Conservation (phyloP, 2,329 filamentous ascomycete genomes). For the Coleophoma crateriformis region DNA sequence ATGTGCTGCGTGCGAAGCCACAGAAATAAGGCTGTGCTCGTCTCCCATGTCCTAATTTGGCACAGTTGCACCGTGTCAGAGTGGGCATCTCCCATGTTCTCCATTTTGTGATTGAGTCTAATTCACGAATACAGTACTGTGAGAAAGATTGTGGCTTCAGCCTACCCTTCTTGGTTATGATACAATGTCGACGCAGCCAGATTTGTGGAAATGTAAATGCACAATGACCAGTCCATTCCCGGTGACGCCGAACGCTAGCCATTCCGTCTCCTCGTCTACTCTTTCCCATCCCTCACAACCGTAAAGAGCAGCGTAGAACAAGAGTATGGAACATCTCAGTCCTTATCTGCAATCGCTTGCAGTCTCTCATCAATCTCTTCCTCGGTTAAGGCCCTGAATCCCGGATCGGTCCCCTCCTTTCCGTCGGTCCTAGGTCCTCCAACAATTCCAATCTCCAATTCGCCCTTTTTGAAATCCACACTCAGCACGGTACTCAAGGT, state of each 20-base stretch:
- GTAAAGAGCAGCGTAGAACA: too few relatives aligned
- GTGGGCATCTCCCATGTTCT: neutral
- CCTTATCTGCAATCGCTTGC: constrained; percentile 98
- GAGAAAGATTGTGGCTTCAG: constrained; percentile 9
- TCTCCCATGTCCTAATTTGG: neutral
- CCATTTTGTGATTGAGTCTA: constrained; percentile 11
- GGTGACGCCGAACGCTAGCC: constrained; percentile 19
- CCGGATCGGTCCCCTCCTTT: constrained; percentile 70
- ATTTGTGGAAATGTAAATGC: constrained; percentile 5
- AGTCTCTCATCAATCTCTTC: constrained; percentile 98
- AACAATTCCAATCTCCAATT: constrained; percentile 96
- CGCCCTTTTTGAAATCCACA: constrained; percentile 99
- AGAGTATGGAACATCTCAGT: constrained; percentile 45
- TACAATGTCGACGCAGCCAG: constrained; percentile 12
- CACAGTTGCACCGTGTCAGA: neutral
- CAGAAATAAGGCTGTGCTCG: constrained; percentile 13
- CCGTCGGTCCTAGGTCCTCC: constrained; percentile 81
- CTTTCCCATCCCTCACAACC: too few relatives aligned
- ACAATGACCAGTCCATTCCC: constrained; percentile 7
- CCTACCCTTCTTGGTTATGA: constrained; percentile 12
- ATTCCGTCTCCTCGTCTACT: neutral
- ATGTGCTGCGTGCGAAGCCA: constrained; percentile 17
- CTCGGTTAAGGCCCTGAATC: constrained; percentile 86
- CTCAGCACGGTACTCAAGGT: constrained; percentile 94
- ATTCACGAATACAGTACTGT: constrained; percentile 13